Evolutionary conservation across 208 protist species (phyloP).

Genomic region (Leptomonas pyrrhocoris): DNA sequence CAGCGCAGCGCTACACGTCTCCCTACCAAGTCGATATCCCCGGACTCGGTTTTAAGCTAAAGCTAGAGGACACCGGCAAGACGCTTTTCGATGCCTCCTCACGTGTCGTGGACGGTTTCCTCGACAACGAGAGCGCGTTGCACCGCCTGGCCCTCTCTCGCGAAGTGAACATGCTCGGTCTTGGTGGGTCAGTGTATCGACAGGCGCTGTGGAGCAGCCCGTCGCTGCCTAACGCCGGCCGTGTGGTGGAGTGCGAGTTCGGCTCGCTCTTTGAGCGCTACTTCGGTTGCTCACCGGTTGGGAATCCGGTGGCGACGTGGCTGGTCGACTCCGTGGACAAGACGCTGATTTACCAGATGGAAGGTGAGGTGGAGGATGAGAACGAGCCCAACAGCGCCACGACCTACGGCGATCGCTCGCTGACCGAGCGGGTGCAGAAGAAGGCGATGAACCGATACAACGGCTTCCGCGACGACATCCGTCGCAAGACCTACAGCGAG

Average conservation of each 20-base stretch:
- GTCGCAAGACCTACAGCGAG: constrained; percentile 83
- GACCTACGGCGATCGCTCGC: constrained; percentile 78
- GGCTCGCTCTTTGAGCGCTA: constrained; percentile 67
- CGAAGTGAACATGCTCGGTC: constrained; percentile 86
- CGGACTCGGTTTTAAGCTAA: constrained; percentile 56
- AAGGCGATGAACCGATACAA: constrained; percentile 92
- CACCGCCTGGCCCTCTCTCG: constrained; percentile 70
- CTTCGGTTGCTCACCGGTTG: constrained; percentile 67
- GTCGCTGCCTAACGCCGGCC: constrained; percentile 66
- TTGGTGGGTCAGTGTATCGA: constrained; percentile 80
- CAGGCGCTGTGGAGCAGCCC: constrained; percentile 81
- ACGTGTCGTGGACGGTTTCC: constrained; percentile 74
- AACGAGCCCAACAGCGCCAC: constrained; percentile 90
- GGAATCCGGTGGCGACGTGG: constrained; percentile 75
- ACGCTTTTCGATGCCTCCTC: constrained; percentile 57
- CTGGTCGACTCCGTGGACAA: constrained; percentile 71
- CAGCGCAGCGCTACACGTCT: constrained; percentile 44
- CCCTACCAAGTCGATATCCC: constrained; percentile 66
- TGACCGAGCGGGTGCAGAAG: constrained; percentile 86
- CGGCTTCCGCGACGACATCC: constrained; percentile 81
- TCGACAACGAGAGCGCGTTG: constrained; percentile 86
- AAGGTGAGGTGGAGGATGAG: constrained; percentile 89
- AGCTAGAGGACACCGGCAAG: constrained; percentile 61
- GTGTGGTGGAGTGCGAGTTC: constrained; percentile 49
- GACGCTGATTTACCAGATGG: constrained; percentile 84